These are phyloP conservation scores for Dactylis glomerata DNA, from an alignment of 176 grass and related monocot species.

Conservation along the genomic window DNA sequence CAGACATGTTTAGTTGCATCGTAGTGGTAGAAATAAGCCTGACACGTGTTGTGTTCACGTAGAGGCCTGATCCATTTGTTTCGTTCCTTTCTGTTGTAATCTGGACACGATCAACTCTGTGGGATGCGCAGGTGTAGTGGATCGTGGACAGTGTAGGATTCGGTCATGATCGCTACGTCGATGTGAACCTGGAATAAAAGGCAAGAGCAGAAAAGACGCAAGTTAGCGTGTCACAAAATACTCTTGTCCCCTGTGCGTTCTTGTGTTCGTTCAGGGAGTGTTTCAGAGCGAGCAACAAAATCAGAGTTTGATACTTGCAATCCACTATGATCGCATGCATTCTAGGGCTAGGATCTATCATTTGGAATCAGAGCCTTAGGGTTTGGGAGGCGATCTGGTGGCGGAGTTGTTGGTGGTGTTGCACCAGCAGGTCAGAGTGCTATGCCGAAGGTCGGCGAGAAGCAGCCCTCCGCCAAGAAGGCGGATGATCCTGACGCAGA, in stretches of 20 bases:
- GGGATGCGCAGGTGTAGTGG: not conserved
- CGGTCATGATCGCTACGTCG: not conserved
- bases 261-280: too few relatives aligned
- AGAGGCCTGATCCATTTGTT: too few relatives aligned
- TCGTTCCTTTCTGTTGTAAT: too few relatives aligned
- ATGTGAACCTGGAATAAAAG: not conserved
- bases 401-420: not conserved
- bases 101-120: not conserved
- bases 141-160: not conserved
- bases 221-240: not conserved
- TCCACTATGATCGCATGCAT: not conserved
- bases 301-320: too few relatives aligned
- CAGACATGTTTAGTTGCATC: too few relatives aligned
- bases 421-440: not conserved
- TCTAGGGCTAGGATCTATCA: not conserved
- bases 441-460: not conserved
- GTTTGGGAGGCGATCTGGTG: not conserved
- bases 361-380: not conserved
- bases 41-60: too few relatives aligned
- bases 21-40: too few relatives aligned
- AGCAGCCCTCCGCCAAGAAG: not conserved
- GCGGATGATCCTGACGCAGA: too few relatives aligned
- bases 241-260: too few relatives aligned
- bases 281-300: too few relatives aligned
- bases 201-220: not conserved